These are phyloP conservation scores for Pestalotiopsis sp. DNA, from an alignment of 2,329 filamentous ascomycete species.

Conservation along the genomic window DNA sequence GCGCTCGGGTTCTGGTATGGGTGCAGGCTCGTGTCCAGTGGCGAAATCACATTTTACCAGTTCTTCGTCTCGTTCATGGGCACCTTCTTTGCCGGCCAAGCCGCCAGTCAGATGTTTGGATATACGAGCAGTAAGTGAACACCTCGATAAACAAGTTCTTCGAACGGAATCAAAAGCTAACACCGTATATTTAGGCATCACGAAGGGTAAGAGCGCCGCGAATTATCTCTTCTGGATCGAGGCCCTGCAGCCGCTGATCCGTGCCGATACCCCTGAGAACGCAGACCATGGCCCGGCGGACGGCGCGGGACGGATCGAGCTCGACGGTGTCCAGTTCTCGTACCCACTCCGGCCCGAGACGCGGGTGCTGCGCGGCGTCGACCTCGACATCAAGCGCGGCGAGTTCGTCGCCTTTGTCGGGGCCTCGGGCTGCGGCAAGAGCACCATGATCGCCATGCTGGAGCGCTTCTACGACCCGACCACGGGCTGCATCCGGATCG, in stretches of 20 bases:
- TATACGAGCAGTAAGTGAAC: constrained; percentile 45
- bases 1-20: constrained; percentile 42
- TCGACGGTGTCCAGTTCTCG: constrained; percentile 62
- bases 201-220: constrained; percentile 49
- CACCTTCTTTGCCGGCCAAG: constrained; percentile 49
- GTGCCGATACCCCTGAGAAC: constrained; percentile 42
- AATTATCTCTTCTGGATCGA: constrained; percentile 54
- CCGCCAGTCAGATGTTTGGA: constrained; percentile 42
- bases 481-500: constrained; percentile 49
- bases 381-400: constrained; percentile 45
- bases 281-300: constrained; percentile 34
- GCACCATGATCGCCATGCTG: constrained; percentile 58
- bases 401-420: constrained; percentile 59
- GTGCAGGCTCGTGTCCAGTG: constrained; percentile 35
- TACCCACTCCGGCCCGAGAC: constrained; percentile 55
- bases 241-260: constrained; percentile 42
- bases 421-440: constrained; percentile 61
- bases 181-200: constrained; percentile 22
- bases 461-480: constrained; percentile 48
- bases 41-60: constrained; percentile 41
- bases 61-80: constrained; percentile 56
- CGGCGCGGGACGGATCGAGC: constrained; percentile 37
- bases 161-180: not conserved
- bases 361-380: constrained; percentile 44
- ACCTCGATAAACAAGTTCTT: not conserved